Conservation (phyloP, 2,329 filamentous ascomycete species). For the Exophiala oligosperma region DNA sequence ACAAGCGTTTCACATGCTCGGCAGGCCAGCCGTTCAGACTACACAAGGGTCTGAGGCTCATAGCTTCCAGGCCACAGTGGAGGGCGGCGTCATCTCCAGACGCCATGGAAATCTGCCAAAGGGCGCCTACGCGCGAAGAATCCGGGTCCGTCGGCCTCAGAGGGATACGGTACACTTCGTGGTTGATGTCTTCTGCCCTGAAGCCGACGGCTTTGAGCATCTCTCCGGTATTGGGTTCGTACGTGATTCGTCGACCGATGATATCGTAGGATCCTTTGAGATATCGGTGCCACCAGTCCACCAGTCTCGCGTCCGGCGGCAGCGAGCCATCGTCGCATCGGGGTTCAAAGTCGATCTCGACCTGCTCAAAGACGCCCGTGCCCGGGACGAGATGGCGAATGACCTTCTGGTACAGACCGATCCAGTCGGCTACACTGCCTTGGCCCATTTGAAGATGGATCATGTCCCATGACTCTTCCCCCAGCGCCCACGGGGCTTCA, state of each 20-base stretch:
- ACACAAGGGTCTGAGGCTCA: slow-evolving; percentile 73
- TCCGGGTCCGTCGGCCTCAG: slow-evolving; percentile 72
- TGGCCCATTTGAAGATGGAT: slow-evolving; percentile 79
- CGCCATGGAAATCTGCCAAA: slow-evolving; percentile 79
- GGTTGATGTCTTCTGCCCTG: slow-evolving; percentile 65
- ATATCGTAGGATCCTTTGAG: slow-evolving; percentile 68
- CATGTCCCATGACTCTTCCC: slow-evolving; percentile 72
- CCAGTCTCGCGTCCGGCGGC: slow-evolving; percentile 35
- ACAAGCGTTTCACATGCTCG: slow-evolving; percentile 63
- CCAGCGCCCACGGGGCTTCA: slow-evolving; percentile 70
- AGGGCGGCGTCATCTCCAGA: slow-evolving; percentile 49
- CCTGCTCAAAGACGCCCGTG: slow-evolving; percentile 76
- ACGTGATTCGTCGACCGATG: slow-evolving; percentile 64
- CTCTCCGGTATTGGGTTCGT: slow-evolving; percentile 58
- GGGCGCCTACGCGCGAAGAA: slow-evolving; percentile 67
- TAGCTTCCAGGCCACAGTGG: slow-evolving; percentile 57
- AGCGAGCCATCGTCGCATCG: slow-evolving; percentile 68
- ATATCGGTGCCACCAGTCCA: slow-evolving; percentile 64
- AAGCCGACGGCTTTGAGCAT: slow-evolving; percentile 73
- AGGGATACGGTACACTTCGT: slow-evolving; percentile 68
- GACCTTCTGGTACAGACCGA: slow-evolving; percentile 68
- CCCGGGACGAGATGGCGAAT: slow-evolving; percentile 75
- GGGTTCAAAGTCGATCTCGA: slow-evolving; percentile 83
- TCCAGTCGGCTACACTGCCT: slow-evolving; percentile 77
- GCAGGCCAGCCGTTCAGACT: slow-evolving; percentile 61